Base-by-base conservation (phyloP, 495 filamentous ascomycete genomes). In the Aspergillus carlsbadensis region DNA sequence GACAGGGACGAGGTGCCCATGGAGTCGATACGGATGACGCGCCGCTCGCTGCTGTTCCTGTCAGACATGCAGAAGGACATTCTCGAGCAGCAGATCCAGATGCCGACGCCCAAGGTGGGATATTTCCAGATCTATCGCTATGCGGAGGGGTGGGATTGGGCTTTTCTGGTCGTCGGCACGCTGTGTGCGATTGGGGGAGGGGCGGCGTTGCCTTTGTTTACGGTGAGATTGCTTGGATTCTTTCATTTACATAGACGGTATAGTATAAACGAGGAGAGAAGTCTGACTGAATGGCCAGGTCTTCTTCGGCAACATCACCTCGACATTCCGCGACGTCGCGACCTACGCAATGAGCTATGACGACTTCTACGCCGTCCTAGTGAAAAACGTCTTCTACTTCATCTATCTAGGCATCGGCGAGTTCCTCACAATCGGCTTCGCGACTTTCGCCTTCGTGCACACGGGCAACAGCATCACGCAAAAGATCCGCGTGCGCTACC, bases 401-500 rank as follows among this genome's bases (percentile, higher is more conserved):
- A 71, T 98, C 17, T 96, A 96, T 66, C 80, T 98, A 24, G 92
- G 83, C 21, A 84, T 96, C 53, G 91, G 78, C 52, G 89, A 95
- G 65, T 95, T 96, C 55, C 67, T 89, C 18, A 85, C 84, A 1
- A 79, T 91, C 49, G 96, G 96, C 66, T 70, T 92, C 43, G 80
- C 85, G 14, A 96, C 91, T 0, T 84, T 92, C 14, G 89, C 88
- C 11, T 97, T 94, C 72, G 94, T 96, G 63, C 96, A 96, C 68
- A 90, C 88, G 0, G 94, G 93, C 49, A 93, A 97, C 69, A 87
- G 92, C 59, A 82, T 94, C 61, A 85, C 87, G 21, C 84, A 84
- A 60, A 91, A 91, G 73, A 90, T 96, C 60, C 84, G 92, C 31
- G 84, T 90, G 66, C 81, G 87, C 45, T 96, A 96, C 67, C 80